Base-by-base conservation (phyloP, 129 eudicot species). In the Escallonia herrerae region DNA sequence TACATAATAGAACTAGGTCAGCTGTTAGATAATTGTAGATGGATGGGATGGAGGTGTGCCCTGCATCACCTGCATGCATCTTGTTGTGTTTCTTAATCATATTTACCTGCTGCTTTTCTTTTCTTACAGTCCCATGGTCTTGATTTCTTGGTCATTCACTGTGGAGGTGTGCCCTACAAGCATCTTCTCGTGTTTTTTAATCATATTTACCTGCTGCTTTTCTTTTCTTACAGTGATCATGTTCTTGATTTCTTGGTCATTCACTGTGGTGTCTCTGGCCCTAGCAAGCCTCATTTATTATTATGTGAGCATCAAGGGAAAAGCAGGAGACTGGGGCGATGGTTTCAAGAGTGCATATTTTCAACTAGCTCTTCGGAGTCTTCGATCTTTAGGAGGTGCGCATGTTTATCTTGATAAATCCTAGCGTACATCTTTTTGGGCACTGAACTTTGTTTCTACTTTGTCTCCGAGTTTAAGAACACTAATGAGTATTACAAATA, bases 281-380 rank as follows among this genome's bases (percentile, higher is more conserved):
- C 90, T 94, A 51, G 99, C 85, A 60, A 86, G 93, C 76, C 99
- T 94, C 76, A 89, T 94, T 62, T 94, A 94, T 75, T 86, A 94
- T 65, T 94, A 94, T 70, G 99, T 94, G 55, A 86, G 97, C 81
- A 74, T 94, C 79, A 94, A 94, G 74, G 99, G 99, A 61, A 94
- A 94, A 74, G 99, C 99, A 37, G 99, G 99, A 41, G 99, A 94
- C 71, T 94, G 99, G 99, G 99, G 99, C 33, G 99, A 94, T 73
- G 99, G 99, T 65, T 89, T 94, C 76, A 94, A 94, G 79, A 94
- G 99, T 82, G 99, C 99, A 45, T 94, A 94, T 78, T 94, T 94
- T 80, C 99, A 94, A 62, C 87, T 94, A 13, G 99, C 99, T 62
- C 95, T 94, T 41, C 99, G 99, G 41, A 94, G 99, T 77, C 93